phyloP scores from a whole-genome alignment of 352 stramenopile species.

The Globisporangium polare region DNA sequence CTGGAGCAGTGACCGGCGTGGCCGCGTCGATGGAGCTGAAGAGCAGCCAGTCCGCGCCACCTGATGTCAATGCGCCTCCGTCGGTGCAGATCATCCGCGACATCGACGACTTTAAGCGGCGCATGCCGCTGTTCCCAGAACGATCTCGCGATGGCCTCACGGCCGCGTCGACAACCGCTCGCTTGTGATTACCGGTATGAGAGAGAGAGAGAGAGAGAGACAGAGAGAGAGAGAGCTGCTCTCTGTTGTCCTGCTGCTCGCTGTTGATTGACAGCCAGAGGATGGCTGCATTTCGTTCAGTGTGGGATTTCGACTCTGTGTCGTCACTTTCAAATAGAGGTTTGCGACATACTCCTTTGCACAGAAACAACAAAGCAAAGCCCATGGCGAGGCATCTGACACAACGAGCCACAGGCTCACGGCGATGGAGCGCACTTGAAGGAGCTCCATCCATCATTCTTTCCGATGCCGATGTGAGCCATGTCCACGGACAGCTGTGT shows the following conservation, averaged over 20 bases:
- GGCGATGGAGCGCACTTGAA: too few relatives aligned
- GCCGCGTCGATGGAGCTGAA: slow-evolving; percentile 36
- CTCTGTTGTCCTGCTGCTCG: neutral
- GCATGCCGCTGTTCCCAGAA: slow-evolving; percentile 67
- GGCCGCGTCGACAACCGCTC: neutral
- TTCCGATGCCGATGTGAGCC: neutral
- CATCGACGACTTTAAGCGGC: slow-evolving; percentile 52
- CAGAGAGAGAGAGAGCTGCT: neutral
- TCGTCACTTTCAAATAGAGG: neutral
- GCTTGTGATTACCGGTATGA: neutral
- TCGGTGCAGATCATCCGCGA: slow-evolving; percentile 33
- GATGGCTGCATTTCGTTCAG: neutral
- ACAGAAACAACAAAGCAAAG: neutral
- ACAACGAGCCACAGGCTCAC: too few relatives aligned
- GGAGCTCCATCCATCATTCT: too few relatives aligned
- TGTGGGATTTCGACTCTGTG: neutral
- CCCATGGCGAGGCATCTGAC: too few relatives aligned
- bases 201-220: neutral
- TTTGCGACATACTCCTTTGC: too few relatives aligned
- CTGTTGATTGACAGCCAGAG: neutral
- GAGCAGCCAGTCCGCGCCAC: neutral
- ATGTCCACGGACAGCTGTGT: neutral
- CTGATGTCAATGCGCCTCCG: neutral
- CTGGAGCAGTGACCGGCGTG: slow-evolving; percentile 15
- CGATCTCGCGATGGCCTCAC: slow-evolving; percentile 21